Evolutionary conservation across 768 basidiomycete species (phyloP), one percentile per base, ranked within the genome.

Genomic region (Amanita exitialis): DNA sequence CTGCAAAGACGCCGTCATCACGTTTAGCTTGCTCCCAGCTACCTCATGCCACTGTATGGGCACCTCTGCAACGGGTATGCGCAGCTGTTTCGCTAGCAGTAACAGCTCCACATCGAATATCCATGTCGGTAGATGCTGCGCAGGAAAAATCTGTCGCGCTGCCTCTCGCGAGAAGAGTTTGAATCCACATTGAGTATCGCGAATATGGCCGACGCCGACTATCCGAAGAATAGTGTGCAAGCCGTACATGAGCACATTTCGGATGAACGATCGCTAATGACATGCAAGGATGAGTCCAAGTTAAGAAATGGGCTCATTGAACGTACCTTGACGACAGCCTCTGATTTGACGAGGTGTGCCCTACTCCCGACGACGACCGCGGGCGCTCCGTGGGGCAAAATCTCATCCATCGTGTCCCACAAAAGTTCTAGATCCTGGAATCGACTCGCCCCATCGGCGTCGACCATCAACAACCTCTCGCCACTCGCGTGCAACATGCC

Each of bases 101-200:
- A 97, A 72, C 4, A 96, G 77, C 64, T 97, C 94, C 52, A 96
- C 93, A 66, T 97, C 94, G 59, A 97, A 97, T 64, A 95, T 93
- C 94, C 94, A 97, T 1, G 88, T 85, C 4, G 85, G 72, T 25
- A 95, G 83, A 60, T 90, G 93, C 61, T 95, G 85, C 1, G 75
- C 73, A 0, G 90, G 90, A 66, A 95, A 97, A 54, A 97, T 82
- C 53, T 78, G 77, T 47, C 75, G 79, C 7, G 92, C 92, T 0
- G 92, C 84, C 3, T 72, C 59, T 9, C 91, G 88, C 13, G 91
- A 83, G 68, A 95, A 94, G 23, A 97, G 78, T 68, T 97, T 97
- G 81, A 97, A 97, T 28, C 94, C 94, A 62, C 94, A 96, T 63
- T 96, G 94, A 15, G 94, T 97, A 69, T 96, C 93, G 21, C 89